Conservation (phyloP, 2,329 filamentous ascomycete genomes). For the Plenodomus tracheiphilus region DNA sequence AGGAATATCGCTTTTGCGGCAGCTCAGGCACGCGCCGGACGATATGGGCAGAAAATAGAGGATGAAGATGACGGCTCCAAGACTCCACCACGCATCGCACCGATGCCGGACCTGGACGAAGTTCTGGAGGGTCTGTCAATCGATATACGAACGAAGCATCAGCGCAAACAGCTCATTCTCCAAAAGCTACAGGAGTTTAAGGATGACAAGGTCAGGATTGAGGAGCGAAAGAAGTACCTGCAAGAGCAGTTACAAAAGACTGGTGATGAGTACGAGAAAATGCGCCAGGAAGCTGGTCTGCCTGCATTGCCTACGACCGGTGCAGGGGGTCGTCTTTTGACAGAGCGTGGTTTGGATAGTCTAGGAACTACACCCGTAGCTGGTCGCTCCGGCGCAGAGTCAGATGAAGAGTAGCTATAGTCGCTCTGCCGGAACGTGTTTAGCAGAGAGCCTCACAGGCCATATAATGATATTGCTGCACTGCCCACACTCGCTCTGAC, state of each 20-base stretch:
- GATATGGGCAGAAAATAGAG: constrained; percentile 65
- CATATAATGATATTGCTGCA: constrained; percentile 7
- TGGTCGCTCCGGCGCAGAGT: constrained; percentile 27
- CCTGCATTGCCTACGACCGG: constrained; percentile 36
- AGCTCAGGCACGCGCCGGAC: constrained; percentile 83
- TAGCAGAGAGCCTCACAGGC: constrained; percentile 3
- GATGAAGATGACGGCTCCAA: constrained; percentile 52
- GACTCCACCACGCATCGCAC: constrained; percentile 73
- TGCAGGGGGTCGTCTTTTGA: constrained; percentile 28
- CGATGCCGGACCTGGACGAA: constrained; percentile 72
- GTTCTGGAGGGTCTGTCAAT: constrained; percentile 67
- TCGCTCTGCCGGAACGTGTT: constrained; percentile 2
- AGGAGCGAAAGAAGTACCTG: constrained; percentile 73
- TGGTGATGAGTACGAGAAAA: constrained; percentile 68
- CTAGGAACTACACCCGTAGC: constrained; percentile 41
- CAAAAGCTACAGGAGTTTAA: constrained; percentile 67
- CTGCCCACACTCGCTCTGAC: background rate
- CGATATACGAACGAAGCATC: constrained; percentile 65
- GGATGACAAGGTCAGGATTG: constrained; percentile 69
- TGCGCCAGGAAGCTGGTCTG: constrained; percentile 56
- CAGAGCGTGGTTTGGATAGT: constrained; percentile 42
- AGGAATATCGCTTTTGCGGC: constrained; percentile 81
- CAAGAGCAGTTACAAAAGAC: constrained; percentile 81
- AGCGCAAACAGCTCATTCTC: constrained; percentile 60
- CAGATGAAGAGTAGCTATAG: constrained; percentile 30